Evolutionary conservation across 305 asterid genomes (phyloP).

Genomic region (Fraxinus floribunda): DNA sequence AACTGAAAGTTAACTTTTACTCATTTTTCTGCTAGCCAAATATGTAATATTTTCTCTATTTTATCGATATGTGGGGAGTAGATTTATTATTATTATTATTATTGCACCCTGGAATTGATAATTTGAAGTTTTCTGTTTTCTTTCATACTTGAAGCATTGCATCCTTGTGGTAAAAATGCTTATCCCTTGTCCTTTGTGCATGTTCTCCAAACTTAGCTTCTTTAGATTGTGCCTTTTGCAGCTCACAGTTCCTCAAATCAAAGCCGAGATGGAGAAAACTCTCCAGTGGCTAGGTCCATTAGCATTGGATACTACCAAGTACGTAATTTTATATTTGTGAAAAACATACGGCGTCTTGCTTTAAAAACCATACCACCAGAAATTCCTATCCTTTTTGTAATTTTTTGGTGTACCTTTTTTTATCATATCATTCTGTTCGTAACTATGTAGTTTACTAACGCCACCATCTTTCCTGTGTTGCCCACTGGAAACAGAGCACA

Average conservation of each 20-base stretch:
- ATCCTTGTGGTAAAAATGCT: neutral
- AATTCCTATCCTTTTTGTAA: neutral
- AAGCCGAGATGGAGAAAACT: constrained; percentile 91
- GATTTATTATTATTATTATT: too few species aligned
- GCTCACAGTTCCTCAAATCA: constrained; percentile 81
- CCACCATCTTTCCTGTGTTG: constrained; percentile 19
- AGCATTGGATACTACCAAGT: constrained; percentile 91
- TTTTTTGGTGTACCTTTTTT: constrained; percentile 3
- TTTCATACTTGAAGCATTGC: neutral
- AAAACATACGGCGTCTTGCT: neutral
- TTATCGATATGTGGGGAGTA: neutral
- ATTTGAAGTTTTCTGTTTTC: neutral
- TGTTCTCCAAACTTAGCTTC: constrained; percentile 14
- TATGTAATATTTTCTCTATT: neutral
- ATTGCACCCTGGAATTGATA: neutral
- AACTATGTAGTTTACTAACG: constrained; percentile 24
- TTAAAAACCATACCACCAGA: neutral
- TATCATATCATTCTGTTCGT: neutral
- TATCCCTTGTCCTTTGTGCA: neutral
- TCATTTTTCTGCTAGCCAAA: neutral
- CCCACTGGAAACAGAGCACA: constrained; percentile 65
- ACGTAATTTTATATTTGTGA: constrained; percentile 22
- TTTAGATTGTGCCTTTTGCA: constrained; percentile 39
- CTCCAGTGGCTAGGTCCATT: constrained; percentile 98
- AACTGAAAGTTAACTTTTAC: neutral